Evolutionary conservation across 306 rosid genomes (phyloP), one percentile per base, ranked within the genome.

Genomic region (Dicorynia guianensis): DNA sequence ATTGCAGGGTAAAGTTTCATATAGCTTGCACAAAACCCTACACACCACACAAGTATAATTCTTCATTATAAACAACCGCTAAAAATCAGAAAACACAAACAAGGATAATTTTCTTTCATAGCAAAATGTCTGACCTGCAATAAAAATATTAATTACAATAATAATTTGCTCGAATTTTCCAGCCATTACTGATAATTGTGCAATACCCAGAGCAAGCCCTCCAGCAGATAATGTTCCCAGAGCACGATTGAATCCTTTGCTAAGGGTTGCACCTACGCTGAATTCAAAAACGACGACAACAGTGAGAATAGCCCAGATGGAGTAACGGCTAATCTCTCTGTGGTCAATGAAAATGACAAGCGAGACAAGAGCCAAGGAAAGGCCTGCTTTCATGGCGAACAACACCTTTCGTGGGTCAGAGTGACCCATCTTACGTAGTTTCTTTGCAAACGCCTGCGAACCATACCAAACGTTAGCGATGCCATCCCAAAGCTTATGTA

Each of bases 161-260:
- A 91, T 17, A 64, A 87, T 81, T 62, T 85, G 87, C 73, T 87
- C 86, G 5, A 72, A 80, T 10, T 71, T 25, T 57, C 81, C 89
- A 63, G 89, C 76, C 17, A 15, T 46, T 6, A 80, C 18, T 6
- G 90, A 74, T 11, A 78, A n/a, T 15, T 75, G 80, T 7, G 96
- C 89, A 38, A 91, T 87, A 36, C 85, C 84, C 46, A 88, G 34
- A 77, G 93, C 91, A 35, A 91, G 78, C 42, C 87, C 89, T 63
- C 90, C 96, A 34, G 93, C 96, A 6, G 89, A 86, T 42, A 91
- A 11, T 52, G 96, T 91, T 76, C 96, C 96, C 85, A 91, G 60
- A 69, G 87, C 96, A 19, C 96, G 91, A 82, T 91, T 91, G 67
- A 88, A 83, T 6, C 96, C 96, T 79, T 87, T 91, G 84, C 62